These are phyloP conservation scores for Solanum raphanifolium DNA, from an alignment of 257 asterid species.

Conservation along the genomic window DNA sequence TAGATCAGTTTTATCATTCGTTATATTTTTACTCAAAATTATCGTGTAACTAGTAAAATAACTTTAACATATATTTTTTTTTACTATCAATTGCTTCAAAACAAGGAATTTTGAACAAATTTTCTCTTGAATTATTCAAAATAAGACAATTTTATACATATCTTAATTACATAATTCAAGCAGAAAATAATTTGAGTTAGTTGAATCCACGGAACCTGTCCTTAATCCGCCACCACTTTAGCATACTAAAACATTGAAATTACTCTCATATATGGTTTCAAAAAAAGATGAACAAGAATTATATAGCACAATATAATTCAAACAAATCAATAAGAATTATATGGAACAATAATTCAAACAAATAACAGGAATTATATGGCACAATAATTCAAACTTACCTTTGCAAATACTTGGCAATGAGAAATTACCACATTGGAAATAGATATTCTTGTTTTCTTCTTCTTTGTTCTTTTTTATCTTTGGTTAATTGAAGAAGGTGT, in stretches of 20 bases:
- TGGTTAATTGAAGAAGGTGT: neutral
- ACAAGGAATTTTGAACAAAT: neutral
- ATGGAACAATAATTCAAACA: too few species aligned
- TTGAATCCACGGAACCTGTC: neutral
- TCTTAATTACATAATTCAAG: neutral
- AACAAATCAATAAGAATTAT: neutral
- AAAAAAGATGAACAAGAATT: neutral
- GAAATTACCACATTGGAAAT: neutral
- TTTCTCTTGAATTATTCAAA: neutral
- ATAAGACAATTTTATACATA: neutral
- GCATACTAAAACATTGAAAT: neutral
- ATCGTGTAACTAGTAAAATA: too few species aligned
- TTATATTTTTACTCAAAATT: too few species aligned
- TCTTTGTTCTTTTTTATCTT: neutral
- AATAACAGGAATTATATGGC: neutral
- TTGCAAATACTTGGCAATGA: neutral
- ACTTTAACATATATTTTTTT: too few species aligned
- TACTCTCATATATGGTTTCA: neutral
- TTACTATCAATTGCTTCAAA: neutral
- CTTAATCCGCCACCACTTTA: neutral
- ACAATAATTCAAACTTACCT: neutral
- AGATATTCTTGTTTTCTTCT: neutral
- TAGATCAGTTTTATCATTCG: too few species aligned
- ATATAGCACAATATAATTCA: neutral
- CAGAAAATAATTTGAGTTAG: neutral